These are phyloP conservation scores for Ascodesmis nigricans DNA, from an alignment of 495 filamentous ascomycete species.

Conservation along the genomic window DNA sequence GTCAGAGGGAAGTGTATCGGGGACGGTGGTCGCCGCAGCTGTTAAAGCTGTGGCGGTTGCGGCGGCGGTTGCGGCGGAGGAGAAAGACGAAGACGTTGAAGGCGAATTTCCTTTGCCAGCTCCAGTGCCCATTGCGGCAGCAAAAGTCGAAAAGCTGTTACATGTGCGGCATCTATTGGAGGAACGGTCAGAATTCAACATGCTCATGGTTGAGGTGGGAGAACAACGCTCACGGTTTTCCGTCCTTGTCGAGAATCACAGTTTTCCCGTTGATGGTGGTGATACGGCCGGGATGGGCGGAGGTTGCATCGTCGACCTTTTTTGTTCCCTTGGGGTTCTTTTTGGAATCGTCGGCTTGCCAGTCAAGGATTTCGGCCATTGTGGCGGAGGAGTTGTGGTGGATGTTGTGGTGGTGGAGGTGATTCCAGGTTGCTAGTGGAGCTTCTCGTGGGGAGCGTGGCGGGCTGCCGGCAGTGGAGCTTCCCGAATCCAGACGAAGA, in stretches of 20 bases:
- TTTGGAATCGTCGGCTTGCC: constrained; percentile 1
- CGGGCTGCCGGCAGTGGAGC: no score
- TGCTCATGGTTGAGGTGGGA: constrained; percentile 2
- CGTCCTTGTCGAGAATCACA: constrained; percentile 71
- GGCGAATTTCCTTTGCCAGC: constrained; percentile 26
- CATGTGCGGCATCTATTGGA: constrained; percentile 62
- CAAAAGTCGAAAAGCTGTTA: constrained; percentile 50
- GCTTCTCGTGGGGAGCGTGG: no score
- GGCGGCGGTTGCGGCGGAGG: constrained; percentile 18
- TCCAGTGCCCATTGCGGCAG: constrained; percentile 46
- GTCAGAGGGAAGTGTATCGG: constrained; percentile 27
- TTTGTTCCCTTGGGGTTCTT: constrained; percentile 12
- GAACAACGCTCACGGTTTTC: constrained; percentile 58
- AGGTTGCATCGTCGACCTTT: constrained; percentile 22
- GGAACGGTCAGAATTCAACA: not conserved
- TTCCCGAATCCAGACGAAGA: no score
- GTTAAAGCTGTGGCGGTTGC: constrained; percentile 22
- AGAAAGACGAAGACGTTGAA: constrained; percentile 12
- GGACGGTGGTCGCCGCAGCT: constrained; percentile 20
- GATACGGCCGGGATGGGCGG: constrained; percentile 27
- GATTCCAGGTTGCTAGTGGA: no score
- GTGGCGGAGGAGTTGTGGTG: no score
- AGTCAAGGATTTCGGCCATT: constrained; percentile 8
- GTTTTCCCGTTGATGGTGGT: constrained; percentile 33
- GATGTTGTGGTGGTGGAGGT: no score